Evolutionary conservation across 805 yeast genomes (phyloP).

Genomic region (Spathaspora passalidarum): DNA sequence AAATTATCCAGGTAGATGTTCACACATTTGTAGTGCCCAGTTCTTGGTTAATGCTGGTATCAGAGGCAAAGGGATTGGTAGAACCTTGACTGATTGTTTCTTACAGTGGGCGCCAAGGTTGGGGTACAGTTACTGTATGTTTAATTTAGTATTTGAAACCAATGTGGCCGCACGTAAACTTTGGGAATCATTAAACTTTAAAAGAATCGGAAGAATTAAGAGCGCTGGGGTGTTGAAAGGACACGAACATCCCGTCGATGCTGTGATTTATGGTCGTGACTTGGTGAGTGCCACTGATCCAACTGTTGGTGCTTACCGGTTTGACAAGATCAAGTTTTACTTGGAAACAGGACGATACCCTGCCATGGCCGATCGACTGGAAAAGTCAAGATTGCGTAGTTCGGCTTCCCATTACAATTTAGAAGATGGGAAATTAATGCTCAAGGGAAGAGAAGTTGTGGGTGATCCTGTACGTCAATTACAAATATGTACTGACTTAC

Average conservation of each 20-base stretch:
- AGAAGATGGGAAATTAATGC: conserved; percentile 66
- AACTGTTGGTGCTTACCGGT: conserved; percentile 53
- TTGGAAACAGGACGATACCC: conserved; percentile 86
- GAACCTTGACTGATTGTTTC: conserved; percentile 77
- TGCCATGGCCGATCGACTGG: conserved; percentile 73
- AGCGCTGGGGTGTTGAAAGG: conserved; percentile 90
- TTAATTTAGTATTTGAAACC: conserved; percentile 85
- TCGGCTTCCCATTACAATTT: conserved; percentile 74
- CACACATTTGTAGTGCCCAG: conserved; percentile 89
- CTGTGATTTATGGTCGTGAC: conserved; percentile 80
- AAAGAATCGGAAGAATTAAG: conserved; percentile 72
- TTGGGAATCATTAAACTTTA: conserved; percentile 73
- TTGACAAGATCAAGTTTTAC: conserved; percentile 75
- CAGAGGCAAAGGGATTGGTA: conserved; percentile 88
- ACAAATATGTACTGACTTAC: conserved; percentile 69
- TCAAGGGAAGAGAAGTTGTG: conserved; percentile 82
- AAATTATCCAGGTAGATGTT: conserved; percentile 87
- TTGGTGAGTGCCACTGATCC: conserved; percentile 56
- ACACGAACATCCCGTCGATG: conserved; percentile 81
- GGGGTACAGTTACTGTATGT: conserved; percentile 81
- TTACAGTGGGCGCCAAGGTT: conserved; percentile 88
- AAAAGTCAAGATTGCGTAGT: conserved; percentile 82
- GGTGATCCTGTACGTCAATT: conserved; percentile 71
- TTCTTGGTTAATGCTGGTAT: conserved; percentile 91
- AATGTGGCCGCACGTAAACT: conserved; percentile 80